Conservation (phyloP, 225 moss, liverwort and hornwort genomes). For the Pseudoscleropodium purum region DNA sequence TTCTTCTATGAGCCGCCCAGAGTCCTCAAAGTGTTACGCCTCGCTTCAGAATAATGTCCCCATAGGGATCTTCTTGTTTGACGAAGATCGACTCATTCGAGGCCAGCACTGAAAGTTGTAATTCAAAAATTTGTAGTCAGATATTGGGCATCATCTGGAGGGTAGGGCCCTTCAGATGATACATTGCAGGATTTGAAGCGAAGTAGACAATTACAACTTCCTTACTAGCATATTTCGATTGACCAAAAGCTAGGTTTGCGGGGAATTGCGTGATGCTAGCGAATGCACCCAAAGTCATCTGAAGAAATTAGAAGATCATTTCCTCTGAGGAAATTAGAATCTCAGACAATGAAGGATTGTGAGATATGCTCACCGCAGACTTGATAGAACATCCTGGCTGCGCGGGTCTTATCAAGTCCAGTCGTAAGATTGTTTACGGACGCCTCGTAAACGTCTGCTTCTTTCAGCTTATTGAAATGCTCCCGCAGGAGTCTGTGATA, state of each 20-base stretch:
- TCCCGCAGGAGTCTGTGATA: conserved; percentile 29
- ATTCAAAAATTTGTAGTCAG: not conserved
- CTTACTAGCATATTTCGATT: not conserved
- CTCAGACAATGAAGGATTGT: not conserved
- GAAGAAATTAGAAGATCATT: not conserved
- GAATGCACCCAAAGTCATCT: not conserved
- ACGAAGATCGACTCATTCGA: conserved; percentile 42
- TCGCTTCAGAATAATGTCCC: conserved; percentile 29
- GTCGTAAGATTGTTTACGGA: conserved; percentile 30
- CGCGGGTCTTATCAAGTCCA: conserved; percentile 39
- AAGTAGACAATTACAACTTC: not conserved
- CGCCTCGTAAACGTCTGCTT: conserved; percentile 18
- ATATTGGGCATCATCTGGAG: not conserved
- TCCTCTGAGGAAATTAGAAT: not conserved
- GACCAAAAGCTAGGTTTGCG: not conserved
- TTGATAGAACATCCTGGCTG: conserved; percentile 56
- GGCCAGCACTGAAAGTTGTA: conserved; percentile 27
- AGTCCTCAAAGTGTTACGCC: conserved; percentile 27
- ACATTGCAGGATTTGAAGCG: not conserved
- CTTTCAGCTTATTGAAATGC: conserved; percentile 37
- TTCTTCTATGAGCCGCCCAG: not conserved
- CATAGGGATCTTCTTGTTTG: conserved; percentile 38
- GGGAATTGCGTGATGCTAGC: not conserved
- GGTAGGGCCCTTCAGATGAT: not conserved
- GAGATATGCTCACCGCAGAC: conserved; percentile 23